Evolutionary conservation across 2,329 filamentous ascomycete species (phyloP).

Genomic region (Clonostachys solani): DNA sequence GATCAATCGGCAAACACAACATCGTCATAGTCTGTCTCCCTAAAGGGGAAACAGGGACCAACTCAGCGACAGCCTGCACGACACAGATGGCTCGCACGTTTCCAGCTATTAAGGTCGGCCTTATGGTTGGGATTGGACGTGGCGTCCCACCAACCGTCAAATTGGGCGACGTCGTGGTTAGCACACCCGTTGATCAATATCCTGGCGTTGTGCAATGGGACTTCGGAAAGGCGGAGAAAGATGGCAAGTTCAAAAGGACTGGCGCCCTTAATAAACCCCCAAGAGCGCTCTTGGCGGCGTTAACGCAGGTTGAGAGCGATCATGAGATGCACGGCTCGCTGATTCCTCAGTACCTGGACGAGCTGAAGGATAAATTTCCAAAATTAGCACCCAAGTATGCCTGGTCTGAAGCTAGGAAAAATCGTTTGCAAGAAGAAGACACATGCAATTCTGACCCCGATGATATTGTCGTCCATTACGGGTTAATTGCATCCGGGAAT

Average conservation of each 20-base stretch:
- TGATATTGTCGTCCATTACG: not conserved
- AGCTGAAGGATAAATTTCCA: not conserved
- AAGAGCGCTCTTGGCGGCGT: not conserved
- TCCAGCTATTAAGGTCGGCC: conserved; percentile 15
- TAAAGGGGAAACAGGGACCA: conserved; percentile 7
- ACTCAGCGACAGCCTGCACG: conserved; percentile 19
- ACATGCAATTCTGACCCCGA: not conserved
- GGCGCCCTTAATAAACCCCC: not conserved
- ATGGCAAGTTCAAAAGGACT: conserved; percentile 1
- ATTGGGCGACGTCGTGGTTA: conserved; percentile 28
- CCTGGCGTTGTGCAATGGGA: conserved; percentile 6
- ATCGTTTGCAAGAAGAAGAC: not conserved
- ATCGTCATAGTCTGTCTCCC: conserved; percentile 10
- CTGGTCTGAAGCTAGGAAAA: not conserved
- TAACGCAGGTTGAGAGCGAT: not conserved
- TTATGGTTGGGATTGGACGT: conserved; percentile 14
- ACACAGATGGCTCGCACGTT: conserved; percentile 24
- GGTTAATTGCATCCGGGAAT: conserved; percentile 3
- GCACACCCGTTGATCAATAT: not conserved
- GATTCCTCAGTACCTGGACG: too few species aligned
- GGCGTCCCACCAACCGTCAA: conserved; percentile 21
- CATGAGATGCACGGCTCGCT: not conserved
- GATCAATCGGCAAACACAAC: conserved; percentile 7
- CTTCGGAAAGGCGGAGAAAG: conserved; percentile 5
- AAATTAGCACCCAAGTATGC: not conserved